A percentile compares a stretch with the other conserved stretches of the same genome.
Evolutionary conservation across 176 grass and related monocot genomes (phyloP).

Genomic region (Metroxylon sagu): DNA sequence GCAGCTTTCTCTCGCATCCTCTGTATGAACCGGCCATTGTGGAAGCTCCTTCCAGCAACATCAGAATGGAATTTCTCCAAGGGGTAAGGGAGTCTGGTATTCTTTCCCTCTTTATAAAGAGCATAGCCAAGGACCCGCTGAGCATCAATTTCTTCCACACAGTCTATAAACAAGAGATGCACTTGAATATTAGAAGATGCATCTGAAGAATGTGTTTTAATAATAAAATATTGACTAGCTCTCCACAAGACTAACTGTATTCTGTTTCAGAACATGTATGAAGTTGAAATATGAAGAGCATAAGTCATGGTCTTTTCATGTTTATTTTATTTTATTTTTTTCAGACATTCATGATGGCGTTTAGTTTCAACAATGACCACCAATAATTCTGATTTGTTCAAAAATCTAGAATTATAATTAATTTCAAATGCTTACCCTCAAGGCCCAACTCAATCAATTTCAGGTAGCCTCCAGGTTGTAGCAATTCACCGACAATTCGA

Average conservation of each 20-base stretch:
- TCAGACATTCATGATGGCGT: too few relatives aligned
- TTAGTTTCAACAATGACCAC: too few relatives aligned
- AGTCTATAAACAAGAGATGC: conserved; percentile 43
- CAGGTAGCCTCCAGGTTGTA: conserved; percentile 91
- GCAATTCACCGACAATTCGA: conserved; percentile 91
- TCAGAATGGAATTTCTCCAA: conserved; percentile 87
- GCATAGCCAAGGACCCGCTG: conserved; percentile 83
- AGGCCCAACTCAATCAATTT: conserved; percentile 85
- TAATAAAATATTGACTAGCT: too few relatives aligned
- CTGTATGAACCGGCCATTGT: conserved; percentile 93
- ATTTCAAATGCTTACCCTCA: conserved; percentile 37
- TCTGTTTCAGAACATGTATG: too few relatives aligned
- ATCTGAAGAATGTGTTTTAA: not conserved
- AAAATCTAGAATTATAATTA: too few relatives aligned
- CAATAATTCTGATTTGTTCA: too few relatives aligned
- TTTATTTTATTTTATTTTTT: too few relatives aligned
- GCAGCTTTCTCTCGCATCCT: conserved; percentile 83
- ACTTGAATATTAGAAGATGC: not conserved
- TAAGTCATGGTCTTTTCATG: too few relatives aligned
- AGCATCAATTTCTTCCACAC: conserved; percentile 92
- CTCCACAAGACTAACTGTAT: too few relatives aligned
- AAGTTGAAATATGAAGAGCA: too few relatives aligned
- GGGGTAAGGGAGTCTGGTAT: conserved; percentile 75
- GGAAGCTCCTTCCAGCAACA: conserved; percentile 91
- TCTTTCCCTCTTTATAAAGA: conserved; percentile 84